Evolutionary conservation across 163 green algal genomes (phyloP), one percentile per base, ranked within the genome.

Genomic region (Chlamydomonas reinhardtii): DNA sequence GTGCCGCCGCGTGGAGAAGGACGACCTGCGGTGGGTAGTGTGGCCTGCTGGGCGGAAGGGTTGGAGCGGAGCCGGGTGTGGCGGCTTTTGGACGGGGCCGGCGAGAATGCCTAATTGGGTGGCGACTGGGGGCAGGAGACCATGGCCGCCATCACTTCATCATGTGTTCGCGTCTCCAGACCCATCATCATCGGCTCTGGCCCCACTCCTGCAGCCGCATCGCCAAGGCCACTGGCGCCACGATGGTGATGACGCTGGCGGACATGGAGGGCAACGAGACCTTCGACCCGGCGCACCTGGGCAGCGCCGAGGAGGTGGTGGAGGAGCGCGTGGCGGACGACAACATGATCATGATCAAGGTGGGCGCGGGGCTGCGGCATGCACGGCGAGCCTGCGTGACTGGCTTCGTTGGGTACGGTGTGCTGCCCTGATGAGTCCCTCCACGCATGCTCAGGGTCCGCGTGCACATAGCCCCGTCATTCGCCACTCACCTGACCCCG

Each of bases 221-320:
- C 66, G 97, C 98, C 69, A 96, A 96, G 89, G 94, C 97, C 24
- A 99, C 97, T 5, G 98, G 98, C 39, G 98, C 93, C 14, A 96
- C 91, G 19, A 89, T 99, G 39, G 92, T 99, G 66, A 88, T 94
- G 2, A 97, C 95, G 20, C 94, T 99, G 56, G 97, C 98, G 4
- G 98, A 99, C 93, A 98, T 98, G 96, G 98, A 99, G 69, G 97
- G 97, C 68, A 94, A 97, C 62, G 98, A 99, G 91, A 97, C 93
- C 29, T 99, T 99, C 92, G 97, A 99, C 82, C 69, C 97, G 0
- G 88, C 85, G 37, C 80, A 35, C 61, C 88, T 99, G 74, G 98
- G 98, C 24, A 76, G 59, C 25, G 96, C 96, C 31, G 97, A 98
- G 56, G 95, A 98, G 91, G 95, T 97, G 73, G 90, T 93, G 43